These are phyloP conservation scores for Chrysochromulina parva DNA, from an alignment of 78 protist genomes.

Conservation along the genomic window DNA sequence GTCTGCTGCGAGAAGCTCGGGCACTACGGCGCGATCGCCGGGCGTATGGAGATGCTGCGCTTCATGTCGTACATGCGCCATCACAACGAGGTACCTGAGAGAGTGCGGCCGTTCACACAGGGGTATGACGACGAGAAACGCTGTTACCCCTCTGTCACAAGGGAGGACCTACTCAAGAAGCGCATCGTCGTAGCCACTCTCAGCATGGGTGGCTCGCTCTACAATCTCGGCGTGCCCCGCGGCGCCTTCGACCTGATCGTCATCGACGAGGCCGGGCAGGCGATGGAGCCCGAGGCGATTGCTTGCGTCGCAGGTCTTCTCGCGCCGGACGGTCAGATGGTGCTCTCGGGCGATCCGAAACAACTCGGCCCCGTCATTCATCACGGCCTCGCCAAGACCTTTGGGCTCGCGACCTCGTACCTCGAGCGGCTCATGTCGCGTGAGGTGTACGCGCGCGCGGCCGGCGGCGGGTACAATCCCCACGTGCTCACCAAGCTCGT, in stretches of 20 bases:
- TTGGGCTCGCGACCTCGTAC: neutral
- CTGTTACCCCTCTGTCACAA: too few relatives aligned
- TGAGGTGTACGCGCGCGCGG: neutral
- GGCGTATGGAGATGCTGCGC: neutral
- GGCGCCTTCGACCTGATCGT: slow-evolving; percentile 31
- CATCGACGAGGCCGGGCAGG: slow-evolving; percentile 57
- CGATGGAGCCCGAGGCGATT: slow-evolving; percentile 42
- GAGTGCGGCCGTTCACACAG: neutral
- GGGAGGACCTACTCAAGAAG: neutral
- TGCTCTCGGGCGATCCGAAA: slow-evolving; percentile 60
- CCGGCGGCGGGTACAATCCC: neutral
- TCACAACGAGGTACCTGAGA: neutral
- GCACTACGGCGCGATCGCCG: neutral
- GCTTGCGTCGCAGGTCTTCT: neutral
- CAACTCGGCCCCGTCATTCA: slow-evolving; percentile 63
- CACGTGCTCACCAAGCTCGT: slow-evolving; percentile 35
- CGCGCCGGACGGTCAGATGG: neutral
- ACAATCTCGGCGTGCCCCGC: neutral
- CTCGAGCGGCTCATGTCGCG: slow-evolving; percentile 49
- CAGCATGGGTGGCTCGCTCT: neutral
- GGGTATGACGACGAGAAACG: neutral
- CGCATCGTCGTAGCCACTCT: slow-evolving; percentile 18
- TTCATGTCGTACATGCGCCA: neutral
- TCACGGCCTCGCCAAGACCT: neutral
- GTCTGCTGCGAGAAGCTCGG: neutral